These are phyloP conservation scores for Trypanosoma boissoni DNA, from an alignment of 208 protist species.

Conservation along the genomic window DNA sequence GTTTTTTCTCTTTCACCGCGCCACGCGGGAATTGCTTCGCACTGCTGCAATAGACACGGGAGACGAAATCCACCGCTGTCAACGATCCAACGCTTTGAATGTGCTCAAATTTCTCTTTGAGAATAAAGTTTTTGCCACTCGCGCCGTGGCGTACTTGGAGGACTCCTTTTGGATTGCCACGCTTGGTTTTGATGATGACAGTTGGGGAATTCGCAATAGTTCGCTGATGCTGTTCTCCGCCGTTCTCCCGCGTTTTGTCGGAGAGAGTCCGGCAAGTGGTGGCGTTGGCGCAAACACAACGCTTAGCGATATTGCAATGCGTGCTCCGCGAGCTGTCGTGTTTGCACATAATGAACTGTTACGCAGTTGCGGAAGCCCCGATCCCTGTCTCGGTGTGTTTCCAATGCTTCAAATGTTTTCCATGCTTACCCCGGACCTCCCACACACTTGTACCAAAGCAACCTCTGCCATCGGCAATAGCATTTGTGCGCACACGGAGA, in stretches of 20 bases:
- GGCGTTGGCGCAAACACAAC: conserved; percentile 80
- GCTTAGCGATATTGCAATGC: conserved; percentile 67
- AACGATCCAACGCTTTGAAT: conserved; percentile 89
- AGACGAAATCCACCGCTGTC: conserved; percentile 28
- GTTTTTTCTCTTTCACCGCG: conserved; percentile 55
- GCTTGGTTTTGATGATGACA: conserved; percentile 70
- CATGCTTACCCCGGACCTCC: conserved; percentile 82
- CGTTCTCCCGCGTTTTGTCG: conserved; percentile 88
- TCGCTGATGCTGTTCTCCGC: conserved; percentile 90
- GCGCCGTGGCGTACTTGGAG: conserved; percentile 61
- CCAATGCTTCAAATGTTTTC: conserved; percentile 90
- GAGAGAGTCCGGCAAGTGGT: conserved; percentile 80
- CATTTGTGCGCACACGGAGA: too few species aligned
- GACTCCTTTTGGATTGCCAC: conserved; percentile 80
- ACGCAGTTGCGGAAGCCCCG: conserved; percentile 13
- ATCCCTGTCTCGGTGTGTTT: conserved; percentile 64
- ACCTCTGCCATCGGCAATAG: conserved; percentile 19
- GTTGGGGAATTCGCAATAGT: conserved; percentile 90
- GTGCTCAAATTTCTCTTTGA: conserved; percentile 93
- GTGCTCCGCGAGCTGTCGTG: conserved; percentile 53
- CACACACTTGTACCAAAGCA: conserved; percentile 33
- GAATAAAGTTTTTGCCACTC: conserved; percentile 71
- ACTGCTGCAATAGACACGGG: conserved; percentile 23
- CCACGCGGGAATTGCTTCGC: conserved; percentile 59
- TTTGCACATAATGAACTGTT: conserved; percentile 58